Percentiles rank a stretch among this genome's conserved stretches.
Conservation (phyloP, 2,329 filamentous ascomycete genomes). For the Hypoxylon rubiginosum region DNA sequence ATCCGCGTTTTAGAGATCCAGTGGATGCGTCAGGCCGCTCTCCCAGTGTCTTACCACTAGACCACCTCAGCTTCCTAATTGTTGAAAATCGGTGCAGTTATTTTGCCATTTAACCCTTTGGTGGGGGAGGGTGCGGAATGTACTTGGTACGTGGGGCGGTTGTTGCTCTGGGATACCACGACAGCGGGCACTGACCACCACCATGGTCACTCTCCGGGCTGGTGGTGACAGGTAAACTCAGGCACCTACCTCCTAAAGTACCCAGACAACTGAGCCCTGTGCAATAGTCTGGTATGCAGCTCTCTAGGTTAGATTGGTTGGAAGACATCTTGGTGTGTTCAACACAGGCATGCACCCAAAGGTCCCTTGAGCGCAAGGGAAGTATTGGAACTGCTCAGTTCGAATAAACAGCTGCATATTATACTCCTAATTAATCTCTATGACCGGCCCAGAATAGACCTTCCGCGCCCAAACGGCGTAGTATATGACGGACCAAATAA, state of each 20-base stretch:
- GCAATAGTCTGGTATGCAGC: background rate
- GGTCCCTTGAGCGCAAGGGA: background rate
- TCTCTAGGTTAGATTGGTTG: background rate
- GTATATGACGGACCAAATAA: conserved; percentile 24
- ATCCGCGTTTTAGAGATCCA: background rate
- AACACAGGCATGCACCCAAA: background rate
- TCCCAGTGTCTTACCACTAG: background rate
- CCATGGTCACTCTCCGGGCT: too few species aligned
- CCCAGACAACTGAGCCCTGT: background rate
- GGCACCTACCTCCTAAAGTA: background rate
- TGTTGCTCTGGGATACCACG: background rate
- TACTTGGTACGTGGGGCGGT: background rate
- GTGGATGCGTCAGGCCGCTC: background rate
- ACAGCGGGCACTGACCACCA: too few species aligned
- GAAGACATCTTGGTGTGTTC: background rate
- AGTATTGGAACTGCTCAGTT: conserved; percentile 1
- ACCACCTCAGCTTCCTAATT: background rate
- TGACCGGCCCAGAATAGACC: conserved; percentile 23
- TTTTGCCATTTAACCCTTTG: background rate
- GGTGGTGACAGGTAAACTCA: too few species aligned
- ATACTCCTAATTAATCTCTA: conserved; percentile 9
- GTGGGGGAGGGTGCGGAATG: background rate
- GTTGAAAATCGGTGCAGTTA: background rate
- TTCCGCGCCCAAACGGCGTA: conserved; percentile 24
- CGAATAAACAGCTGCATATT: background rate